Evolutionary conservation across 345 rosid species (phyloP), one percentile per base, ranked within the genome.

Genomic region (Heritiera fomes): DNA sequence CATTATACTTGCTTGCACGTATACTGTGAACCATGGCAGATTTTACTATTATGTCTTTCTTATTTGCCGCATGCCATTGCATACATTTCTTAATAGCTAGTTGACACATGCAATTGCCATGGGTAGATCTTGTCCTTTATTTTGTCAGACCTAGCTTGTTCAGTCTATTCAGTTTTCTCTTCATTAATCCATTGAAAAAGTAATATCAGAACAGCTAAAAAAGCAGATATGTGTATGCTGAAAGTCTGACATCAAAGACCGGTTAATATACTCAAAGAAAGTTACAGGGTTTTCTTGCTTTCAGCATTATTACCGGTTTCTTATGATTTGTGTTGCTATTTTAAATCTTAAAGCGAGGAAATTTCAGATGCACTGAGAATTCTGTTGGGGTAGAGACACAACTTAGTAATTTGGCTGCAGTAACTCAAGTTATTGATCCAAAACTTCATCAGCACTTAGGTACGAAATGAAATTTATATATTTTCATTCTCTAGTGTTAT

Each of bases 391-490:
- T 96, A 87, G 98, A 92, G 88, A 79, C 93, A 76, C 98, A 94
- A 77, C 98, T 96, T 74, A 82, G 85, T 86, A 91, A 89, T 83
- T 87, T 96, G 89, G 96, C 98, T 56, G 67, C 93, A 14, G 87
- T 96, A 74, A 96, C 99, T 79, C 98, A 92, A 85, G 91, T 90
- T 79, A 86, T 96, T 34, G 95, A 94, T 87, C 99, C 99, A 38
- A 96, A 92, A 81, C 98, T 94, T 86, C 99, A 96, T 82, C 95
- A 88, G 86, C 99, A 96, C 80, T 85, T 96, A 86, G 97, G 99
- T 96, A 90, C n/a, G 30, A 10, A 41, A 79, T 72, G 10, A 13
- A 61, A 60, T 79, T 60, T 63, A 13, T 46, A 7, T 74, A 73
- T 49, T 66, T 47, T 40, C 0, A 13, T 46, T 71, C 56, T 59